A percentile compares a stretch with the other conserved stretches of the same genome.
These are phyloP conservation scores for Microbotryum lychnidis-dioicae DNA, from an alignment of 1,284 basidiomycete species.

Conservation along the genomic window DNA sequence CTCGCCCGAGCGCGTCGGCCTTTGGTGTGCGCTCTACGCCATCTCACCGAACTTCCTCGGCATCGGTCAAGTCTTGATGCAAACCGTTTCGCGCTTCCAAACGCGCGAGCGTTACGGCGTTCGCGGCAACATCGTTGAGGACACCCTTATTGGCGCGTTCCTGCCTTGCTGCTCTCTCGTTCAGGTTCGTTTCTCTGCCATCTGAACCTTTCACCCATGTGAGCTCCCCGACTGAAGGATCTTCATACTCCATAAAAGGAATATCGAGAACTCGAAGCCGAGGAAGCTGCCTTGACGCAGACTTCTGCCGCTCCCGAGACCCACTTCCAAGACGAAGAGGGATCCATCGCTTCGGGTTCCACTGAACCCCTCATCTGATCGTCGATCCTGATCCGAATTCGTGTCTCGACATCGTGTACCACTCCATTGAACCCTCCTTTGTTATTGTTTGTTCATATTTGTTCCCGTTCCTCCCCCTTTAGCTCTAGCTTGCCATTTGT, in stretches of 20 bases:
- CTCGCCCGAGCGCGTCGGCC: slow-evolving; percentile 11
- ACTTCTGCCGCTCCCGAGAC: neutral
- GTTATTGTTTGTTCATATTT: too few relatives aligned
- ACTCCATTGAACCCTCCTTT: too few relatives aligned
- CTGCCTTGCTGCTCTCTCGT: neutral
- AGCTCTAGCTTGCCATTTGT: too few relatives aligned
- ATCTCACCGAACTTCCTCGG: slow-evolving; percentile 23
- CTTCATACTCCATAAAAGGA: slow-evolving; percentile 4
- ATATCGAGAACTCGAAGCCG: slow-evolving; percentile 23
- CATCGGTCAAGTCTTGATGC: slow-evolving; percentile 21
- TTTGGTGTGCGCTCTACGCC: slow-evolving; percentile 21
- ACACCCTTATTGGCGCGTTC: slow-evolving; percentile 17
- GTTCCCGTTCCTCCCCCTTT: too few relatives aligned
- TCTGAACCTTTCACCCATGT: neutral
- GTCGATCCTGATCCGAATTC: too few relatives aligned
- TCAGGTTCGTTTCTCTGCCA: neutral
- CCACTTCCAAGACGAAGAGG: slow-evolving; percentile 22
- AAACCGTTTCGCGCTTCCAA: slow-evolving; percentile 17
- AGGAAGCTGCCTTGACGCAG: slow-evolving; percentile 14
- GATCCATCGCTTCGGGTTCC: neutral
- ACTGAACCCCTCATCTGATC: too few relatives aligned
- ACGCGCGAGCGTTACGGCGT: slow-evolving; percentile 24
- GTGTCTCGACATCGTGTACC: too few relatives aligned
- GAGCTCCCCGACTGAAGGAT: neutral
- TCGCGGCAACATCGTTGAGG: slow-evolving; percentile 22